Evolutionary conservation across 306 rosid species (phyloP).

Genomic region (Acmispon strigosus): DNA sequence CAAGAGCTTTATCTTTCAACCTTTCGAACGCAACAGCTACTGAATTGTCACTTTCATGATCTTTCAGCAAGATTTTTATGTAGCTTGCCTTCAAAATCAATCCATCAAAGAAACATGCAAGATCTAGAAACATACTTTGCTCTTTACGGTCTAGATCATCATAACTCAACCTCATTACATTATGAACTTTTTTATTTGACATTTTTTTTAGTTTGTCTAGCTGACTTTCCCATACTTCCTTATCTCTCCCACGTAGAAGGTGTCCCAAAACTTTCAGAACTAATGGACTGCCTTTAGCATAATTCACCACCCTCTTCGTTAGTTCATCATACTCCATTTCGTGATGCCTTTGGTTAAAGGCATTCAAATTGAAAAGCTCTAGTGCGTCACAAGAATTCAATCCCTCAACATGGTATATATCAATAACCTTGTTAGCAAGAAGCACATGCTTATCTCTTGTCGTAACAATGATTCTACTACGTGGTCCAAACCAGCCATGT

Average conservation of each 20-base stretch:
- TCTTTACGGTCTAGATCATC: slow-evolving; percentile 5
- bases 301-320: neutral
- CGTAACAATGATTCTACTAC: slow-evolving; percentile 13
- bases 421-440: neutral
- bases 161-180: neutral
- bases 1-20: neutral
- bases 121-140: neutral
- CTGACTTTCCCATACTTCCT: neutral
- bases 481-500: neutral
- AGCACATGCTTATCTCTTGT: neutral
- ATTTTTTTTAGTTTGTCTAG: neutral
- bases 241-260: neutral
- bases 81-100: neutral
- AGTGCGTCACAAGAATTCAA: neutral
- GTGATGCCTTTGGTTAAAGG: neutral
- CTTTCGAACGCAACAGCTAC: neutral
- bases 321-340: neutral
- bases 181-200: neutral
- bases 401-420: neutral
- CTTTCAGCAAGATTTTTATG: neutral
- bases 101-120: neutral
- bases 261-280: slow-evolving; percentile 6
- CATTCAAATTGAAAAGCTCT: neutral
- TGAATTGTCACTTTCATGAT: neutral
- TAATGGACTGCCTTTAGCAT: slow-evolving; percentile 7